Evolutionary conservation across 1,284 basidiomycete genomes (phyloP).

Genomic region (Ustilago sp.): DNA sequence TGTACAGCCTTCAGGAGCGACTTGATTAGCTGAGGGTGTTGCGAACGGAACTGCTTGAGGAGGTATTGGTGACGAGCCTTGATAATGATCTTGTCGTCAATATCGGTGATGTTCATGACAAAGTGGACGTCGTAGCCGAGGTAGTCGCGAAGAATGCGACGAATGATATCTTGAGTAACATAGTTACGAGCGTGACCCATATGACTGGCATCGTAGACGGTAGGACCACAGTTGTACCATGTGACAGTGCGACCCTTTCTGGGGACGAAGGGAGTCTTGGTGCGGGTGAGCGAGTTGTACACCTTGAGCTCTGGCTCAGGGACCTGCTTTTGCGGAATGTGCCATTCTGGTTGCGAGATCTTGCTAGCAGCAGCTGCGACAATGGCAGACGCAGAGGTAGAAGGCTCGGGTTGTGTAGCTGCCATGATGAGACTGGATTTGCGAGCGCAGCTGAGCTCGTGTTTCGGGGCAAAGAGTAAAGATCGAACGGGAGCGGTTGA

Average conservation of each 20-base stretch:
- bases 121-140: slow-evolving; percentile 98
- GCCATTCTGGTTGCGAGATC: slow-evolving; percentile 46
- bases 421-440: slow-evolving; percentile 44
- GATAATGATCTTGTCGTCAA: slow-evolving; percentile 91
- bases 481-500: not conserved
- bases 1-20: slow-evolving; percentile 57
- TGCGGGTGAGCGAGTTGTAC: slow-evolving; percentile 92
- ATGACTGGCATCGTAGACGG: slow-evolving; percentile 97
- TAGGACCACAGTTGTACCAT: slow-evolving; percentile 99
- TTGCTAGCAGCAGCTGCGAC: slow-evolving; percentile 22
- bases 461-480: not conserved
- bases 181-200: slow-evolving; percentile 99
- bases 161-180: slow-evolving; percentile 94
- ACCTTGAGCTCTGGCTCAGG: slow-evolving; percentile 76
- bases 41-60: slow-evolving; percentile 71
- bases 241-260: slow-evolving; percentile 85
- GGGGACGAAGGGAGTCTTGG: slow-evolving; percentile 83
- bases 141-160: slow-evolving; percentile 92
- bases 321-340: slow-evolving; percentile 38
- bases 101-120: slow-evolving; percentile 99
- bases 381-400: slow-evolving; percentile 15
- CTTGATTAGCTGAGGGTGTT: slow-evolving; percentile 51
- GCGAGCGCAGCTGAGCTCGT: slow-evolving; percentile 40
- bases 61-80: slow-evolving; percentile 71
- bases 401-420: slow-evolving; percentile 35